A percentile compares a stretch with the other conserved stretches of the same genome.
Conservation (phyloP, 306 rosid species). For the Prunus fruticosa region DNA sequence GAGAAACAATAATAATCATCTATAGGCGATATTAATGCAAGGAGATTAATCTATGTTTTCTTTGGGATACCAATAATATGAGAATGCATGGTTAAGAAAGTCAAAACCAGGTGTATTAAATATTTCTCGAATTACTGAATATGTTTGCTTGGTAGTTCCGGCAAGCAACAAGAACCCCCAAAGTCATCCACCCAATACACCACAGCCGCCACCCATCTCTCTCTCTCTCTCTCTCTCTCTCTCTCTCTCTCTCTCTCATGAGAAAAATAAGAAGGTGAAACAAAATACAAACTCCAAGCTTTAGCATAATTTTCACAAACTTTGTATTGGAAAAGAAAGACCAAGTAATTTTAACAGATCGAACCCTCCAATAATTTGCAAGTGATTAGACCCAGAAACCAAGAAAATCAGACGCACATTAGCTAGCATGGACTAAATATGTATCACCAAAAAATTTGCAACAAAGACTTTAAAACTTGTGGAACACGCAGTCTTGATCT, state of each 20-base stretch:
- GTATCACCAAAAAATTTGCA: neutral
- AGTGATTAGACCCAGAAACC: neutral
- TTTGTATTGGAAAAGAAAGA: constrained; percentile 14
- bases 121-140: constrained; percentile 54
- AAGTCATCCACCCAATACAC: constrained; percentile 33
- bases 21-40: constrained; percentile 11
- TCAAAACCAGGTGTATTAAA: constrained; percentile 39
- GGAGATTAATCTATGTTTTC: constrained; percentile 1
- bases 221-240: constrained; percentile 22
- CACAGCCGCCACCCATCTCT: constrained; percentile 39
- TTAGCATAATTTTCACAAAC: constrained; percentile 33
- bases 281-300: neutral
- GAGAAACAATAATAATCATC: constrained; percentile 18
- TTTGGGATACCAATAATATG: neutral
- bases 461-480: neutral
- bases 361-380: neutral
- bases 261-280: neutral
- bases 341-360: neutral
- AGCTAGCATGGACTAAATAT: neutral
- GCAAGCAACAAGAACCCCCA: constrained; percentile 58
- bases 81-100: constrained; percentile 33
- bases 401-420: neutral
- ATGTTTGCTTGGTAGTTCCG: constrained; percentile 59
- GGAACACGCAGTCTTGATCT: constrained; percentile 2
- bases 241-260: neutral